These are phyloP conservation scores for Rhizophlyctis rosea DNA, from an alignment of 192 early-diverging fungal species.

Conservation along the genomic window DNA sequence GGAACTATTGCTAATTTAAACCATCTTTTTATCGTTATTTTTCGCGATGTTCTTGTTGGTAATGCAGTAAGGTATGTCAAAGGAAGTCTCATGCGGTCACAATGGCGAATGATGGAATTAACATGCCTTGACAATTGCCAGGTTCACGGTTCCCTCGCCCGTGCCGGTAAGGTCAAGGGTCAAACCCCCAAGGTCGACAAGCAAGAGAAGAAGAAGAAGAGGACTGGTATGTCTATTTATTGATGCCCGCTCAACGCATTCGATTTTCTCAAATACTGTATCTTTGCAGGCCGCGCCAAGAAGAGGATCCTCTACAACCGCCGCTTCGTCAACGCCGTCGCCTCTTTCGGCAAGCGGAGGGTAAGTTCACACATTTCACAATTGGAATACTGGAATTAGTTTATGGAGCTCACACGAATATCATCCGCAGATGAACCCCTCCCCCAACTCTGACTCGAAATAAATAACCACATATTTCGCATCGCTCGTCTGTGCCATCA, in stretches of 20 bases:
- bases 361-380: conserved; percentile 38
- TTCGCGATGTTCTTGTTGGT: too few species aligned
- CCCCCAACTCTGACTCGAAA: conserved; percentile 44
- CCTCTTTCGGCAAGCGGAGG: conserved; percentile 83
- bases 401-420: not conserved
- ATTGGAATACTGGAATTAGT: not conserved
- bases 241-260: not conserved
- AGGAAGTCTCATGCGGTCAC: too few species aligned
- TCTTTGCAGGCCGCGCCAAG: conserved; percentile 78
- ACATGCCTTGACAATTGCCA: too few species aligned
- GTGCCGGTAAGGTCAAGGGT: conserved; percentile 99
- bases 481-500: too few species aligned
- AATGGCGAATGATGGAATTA: too few species aligned
- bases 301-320: conserved; percentile 96
- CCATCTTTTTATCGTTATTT: conserved; percentile 1
- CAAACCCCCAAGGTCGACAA: conserved; percentile 98
- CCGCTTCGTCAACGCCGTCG: conserved; percentile 94
- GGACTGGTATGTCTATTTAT: conserved; percentile 27
- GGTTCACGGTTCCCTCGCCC: conserved; percentile 99
- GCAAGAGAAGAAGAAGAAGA: conserved; percentile 96
- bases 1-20: too few species aligned
- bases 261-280: not conserved
- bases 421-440: conserved; percentile 26
- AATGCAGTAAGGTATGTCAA: too few species aligned
- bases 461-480: too few species aligned